Evolutionary conservation across 345 rosid genomes (phyloP).

Genomic region (Xanthoceras sorbifolium): DNA sequence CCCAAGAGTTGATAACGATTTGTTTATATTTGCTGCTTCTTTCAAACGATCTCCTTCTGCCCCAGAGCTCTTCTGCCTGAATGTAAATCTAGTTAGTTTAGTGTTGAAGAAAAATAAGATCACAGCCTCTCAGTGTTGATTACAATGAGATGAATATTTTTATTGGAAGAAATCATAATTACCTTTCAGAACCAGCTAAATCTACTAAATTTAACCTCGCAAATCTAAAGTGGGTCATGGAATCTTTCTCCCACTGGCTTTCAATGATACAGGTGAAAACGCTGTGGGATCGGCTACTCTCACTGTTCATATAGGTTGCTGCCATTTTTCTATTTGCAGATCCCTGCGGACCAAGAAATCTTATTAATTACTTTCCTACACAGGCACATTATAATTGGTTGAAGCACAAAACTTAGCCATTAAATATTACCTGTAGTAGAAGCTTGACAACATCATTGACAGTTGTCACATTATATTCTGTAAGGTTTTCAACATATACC

Average conservation of each 20-base stretch:
- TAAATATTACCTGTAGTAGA: conserved; percentile 58
- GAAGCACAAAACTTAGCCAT: conserved; percentile 14
- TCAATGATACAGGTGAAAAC: conserved; percentile 95
- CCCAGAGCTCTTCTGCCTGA: conserved; percentile 95
- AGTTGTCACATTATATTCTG: conserved; percentile 61
- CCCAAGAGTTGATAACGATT: conserved; percentile 94
- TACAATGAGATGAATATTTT: neutral
- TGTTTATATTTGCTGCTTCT: conserved; percentile 97
- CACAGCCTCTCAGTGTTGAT: neutral
- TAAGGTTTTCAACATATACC: conserved; percentile 87
- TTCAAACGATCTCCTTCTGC: conserved; percentile 98
- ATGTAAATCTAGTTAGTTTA: conserved; percentile 25
- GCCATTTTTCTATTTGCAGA: conserved; percentile 84
- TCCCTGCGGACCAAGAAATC: conserved; percentile 53
- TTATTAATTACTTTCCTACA: neutral
- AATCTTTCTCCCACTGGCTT: conserved; percentile 88
- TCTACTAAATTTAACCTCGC: conserved; percentile 95
- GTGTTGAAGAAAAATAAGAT: conserved; percentile 12
- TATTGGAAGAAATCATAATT: conserved; percentile 14
- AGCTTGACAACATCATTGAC: conserved; percentile 79
- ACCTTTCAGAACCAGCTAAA: conserved; percentile 99
- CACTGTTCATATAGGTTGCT: conserved; percentile 90
- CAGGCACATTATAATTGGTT: neutral
- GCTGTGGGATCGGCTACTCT: conserved; percentile 97
- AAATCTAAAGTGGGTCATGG: conserved; percentile 76